Evolutionary conservation across 257 asterid species (phyloP).

Genomic region (Solanum lycopersicoides): DNA sequence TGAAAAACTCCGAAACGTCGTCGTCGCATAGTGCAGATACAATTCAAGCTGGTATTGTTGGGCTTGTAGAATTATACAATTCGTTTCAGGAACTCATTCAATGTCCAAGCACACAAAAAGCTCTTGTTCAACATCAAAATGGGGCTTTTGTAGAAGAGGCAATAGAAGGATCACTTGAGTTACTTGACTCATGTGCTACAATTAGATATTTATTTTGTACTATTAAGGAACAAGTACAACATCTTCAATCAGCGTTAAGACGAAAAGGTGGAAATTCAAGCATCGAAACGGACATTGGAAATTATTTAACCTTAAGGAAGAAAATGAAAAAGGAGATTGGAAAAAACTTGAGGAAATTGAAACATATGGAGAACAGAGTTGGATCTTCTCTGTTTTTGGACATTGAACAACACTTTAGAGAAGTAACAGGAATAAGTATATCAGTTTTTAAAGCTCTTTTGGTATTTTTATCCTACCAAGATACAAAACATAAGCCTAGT

Average conservation of each 20-base stretch:
- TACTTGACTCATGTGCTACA: constrained; percentile 50
- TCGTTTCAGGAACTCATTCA: constrained; percentile 14
- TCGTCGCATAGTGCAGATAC: constrained; percentile 14
- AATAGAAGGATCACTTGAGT: constrained; percentile 33
- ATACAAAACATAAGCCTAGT: constrained; percentile 12
- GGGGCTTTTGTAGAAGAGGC: constrained; percentile 22
- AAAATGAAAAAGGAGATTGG: constrained; percentile 35
- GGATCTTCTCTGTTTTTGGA: not conserved
- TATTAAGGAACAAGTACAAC: constrained; percentile 32
- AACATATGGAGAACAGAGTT: constrained; percentile 28
- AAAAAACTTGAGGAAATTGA: constrained; percentile 36
- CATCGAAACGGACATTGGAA: constrained; percentile 18
- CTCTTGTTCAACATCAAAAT: constrained; percentile 22
- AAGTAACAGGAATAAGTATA: constrained; percentile 18
- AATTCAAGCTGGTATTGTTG: constrained; percentile 19
- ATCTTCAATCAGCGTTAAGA: constrained; percentile 58
- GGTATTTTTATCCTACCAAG: constrained; percentile 30
- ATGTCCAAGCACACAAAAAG: constrained; percentile 11
- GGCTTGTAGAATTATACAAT: constrained; percentile 17
- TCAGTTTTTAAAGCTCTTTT: constrained; percentile 28
- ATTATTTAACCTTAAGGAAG: constrained; percentile 34
- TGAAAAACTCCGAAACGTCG: constrained; percentile 22
- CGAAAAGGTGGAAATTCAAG: constrained; percentile 41
- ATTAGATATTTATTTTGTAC: constrained; percentile 26
- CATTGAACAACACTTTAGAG: constrained; percentile 6